Evolutionary conservation across 2,329 filamentous ascomycete species (phyloP).

Genomic region (Talaromyces pinophilus): DNA sequence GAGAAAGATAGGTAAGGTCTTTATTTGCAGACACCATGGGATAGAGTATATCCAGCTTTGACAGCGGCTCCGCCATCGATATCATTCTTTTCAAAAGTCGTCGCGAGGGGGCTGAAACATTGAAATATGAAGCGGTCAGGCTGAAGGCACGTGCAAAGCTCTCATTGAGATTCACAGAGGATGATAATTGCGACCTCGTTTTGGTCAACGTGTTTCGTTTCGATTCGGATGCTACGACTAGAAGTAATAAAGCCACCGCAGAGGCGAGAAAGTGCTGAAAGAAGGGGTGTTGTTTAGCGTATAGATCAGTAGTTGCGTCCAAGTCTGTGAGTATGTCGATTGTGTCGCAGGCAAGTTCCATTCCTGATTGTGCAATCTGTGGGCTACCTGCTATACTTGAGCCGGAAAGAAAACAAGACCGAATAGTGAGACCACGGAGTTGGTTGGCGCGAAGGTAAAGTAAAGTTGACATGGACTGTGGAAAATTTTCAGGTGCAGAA

Average conservation of each 20-base stretch:
- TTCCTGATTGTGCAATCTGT: not conserved
- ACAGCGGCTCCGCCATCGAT: not conserved
- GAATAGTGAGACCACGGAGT: not conserved
- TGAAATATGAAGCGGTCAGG: slow-evolving; percentile 1
- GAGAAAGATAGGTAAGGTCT: not conserved
- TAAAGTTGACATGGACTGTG: not conserved
- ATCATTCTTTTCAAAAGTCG: slow-evolving; percentile 6
- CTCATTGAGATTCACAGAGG: not conserved
- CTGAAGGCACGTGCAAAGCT: not conserved
- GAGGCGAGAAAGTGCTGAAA: slow-evolving; percentile 12
- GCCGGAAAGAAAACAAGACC: not conserved
- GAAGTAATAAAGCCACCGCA: not conserved
- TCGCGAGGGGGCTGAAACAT: not conserved
- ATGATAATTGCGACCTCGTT: not conserved
- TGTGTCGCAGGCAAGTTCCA: slow-evolving; percentile 1
- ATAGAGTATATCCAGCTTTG: slow-evolving; percentile 1
- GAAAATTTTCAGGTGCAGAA: not conserved
- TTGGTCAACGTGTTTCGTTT: not conserved
- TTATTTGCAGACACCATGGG: not conserved
- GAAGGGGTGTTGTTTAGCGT: slow-evolving; percentile 6
- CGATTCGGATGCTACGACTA: slow-evolving; percentile 4
- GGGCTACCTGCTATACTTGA: not conserved
- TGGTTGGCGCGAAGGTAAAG: slow-evolving; percentile 13
- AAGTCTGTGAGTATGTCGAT: slow-evolving; percentile 1
- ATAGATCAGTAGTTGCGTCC: slow-evolving; percentile 12